Conservation (phyloP, 2,329 filamentous ascomycete species). For the Penicillium frequentans region DNA sequence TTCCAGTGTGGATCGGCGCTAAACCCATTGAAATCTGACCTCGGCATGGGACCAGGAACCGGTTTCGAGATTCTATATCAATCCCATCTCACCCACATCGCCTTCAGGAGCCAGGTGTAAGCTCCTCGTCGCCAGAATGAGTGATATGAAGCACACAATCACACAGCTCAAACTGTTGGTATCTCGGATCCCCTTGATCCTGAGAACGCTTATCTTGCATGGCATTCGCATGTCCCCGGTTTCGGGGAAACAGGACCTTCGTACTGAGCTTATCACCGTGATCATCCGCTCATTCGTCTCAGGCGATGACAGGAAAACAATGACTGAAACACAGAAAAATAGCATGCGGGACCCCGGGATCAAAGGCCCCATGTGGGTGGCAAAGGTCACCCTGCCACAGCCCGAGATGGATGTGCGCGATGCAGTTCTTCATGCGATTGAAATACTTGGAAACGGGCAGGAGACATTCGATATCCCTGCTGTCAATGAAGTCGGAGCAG, state of each 20-base stretch:
- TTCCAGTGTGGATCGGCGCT: not conserved
- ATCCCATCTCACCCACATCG: not conserved
- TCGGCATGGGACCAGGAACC: not conserved
- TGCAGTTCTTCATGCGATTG: conserved; percentile 40
- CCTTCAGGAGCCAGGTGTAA: not conserved
- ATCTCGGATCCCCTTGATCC: conserved; percentile 40
- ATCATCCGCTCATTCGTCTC: conserved; percentile 67
- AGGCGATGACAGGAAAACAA: conserved; percentile 42
- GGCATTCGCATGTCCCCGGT: conserved; percentile 66
- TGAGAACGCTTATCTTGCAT: conserved; percentile 45
- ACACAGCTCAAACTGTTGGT: conserved; percentile 40
- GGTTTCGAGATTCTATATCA: not conserved
- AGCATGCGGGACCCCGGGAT: conserved; percentile 64
- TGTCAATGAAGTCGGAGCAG: conserved; percentile 40
- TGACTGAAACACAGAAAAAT: conserved; percentile 65
- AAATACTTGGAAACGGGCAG: conserved; percentile 37
- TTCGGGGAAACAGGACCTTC: conserved; percentile 74
- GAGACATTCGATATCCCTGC: conserved; percentile 42
- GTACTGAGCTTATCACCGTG: conserved; percentile 69
- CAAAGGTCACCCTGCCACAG: conserved; percentile 63
- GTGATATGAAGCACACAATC: conserved; percentile 20
- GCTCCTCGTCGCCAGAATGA: conserved; percentile 20
- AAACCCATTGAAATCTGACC: not conserved
- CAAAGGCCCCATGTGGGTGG: conserved; percentile 81
- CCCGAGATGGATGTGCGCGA: conserved; percentile 51